These are phyloP conservation scores for Podosphaera aphanis DNA, from an alignment of 2,329 filamentous ascomycete genomes.

Conservation along the genomic window DNA sequence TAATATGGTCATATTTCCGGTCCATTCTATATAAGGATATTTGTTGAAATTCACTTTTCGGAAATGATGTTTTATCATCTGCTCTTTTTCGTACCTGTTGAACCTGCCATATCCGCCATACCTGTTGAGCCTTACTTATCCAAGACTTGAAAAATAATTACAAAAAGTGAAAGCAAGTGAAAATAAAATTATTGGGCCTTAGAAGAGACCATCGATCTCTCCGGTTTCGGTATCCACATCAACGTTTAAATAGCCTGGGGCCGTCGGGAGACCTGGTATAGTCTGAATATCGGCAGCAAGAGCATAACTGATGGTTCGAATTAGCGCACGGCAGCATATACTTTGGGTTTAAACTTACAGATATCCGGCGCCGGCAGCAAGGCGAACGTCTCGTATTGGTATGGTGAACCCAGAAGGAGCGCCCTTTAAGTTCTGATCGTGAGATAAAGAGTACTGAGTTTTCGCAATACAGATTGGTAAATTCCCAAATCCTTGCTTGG, in stretches of 20 bases:
- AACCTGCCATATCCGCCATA: too few species aligned
- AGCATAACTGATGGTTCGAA: conserved; percentile 43
- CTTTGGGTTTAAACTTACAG: conserved; percentile 30
- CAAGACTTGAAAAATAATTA: too few species aligned
- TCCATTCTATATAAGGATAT: too few species aligned
- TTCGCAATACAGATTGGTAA: conserved; percentile 93
- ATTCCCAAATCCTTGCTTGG: conserved; percentile 72
- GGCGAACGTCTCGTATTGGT: conserved; percentile 76
- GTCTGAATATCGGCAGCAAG: conserved; percentile 95
- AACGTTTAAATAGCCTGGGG: conserved; percentile 85
- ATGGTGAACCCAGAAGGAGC: conserved; percentile 86
- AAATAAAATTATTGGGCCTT: too few species aligned
- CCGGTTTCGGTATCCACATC: conserved; percentile 66
- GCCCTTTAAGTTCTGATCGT: conserved; percentile 83
- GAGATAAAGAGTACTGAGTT: conserved; percentile 90
- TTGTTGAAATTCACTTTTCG: too few species aligned
- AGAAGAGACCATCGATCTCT: conserved; percentile 77
- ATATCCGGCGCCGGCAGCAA: conserved; percentile 87
- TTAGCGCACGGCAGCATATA: conserved; percentile 15
- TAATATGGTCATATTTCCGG: too few species aligned
- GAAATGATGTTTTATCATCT: too few species aligned
- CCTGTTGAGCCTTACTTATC: too few species aligned
- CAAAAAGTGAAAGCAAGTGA: too few species aligned
- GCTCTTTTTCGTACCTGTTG: too few species aligned
- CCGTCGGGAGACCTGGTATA: conserved; percentile 84